Evolutionary conservation across 345 rosid genomes (phyloP).

Genomic region (Anacardium occidentale): DNA sequence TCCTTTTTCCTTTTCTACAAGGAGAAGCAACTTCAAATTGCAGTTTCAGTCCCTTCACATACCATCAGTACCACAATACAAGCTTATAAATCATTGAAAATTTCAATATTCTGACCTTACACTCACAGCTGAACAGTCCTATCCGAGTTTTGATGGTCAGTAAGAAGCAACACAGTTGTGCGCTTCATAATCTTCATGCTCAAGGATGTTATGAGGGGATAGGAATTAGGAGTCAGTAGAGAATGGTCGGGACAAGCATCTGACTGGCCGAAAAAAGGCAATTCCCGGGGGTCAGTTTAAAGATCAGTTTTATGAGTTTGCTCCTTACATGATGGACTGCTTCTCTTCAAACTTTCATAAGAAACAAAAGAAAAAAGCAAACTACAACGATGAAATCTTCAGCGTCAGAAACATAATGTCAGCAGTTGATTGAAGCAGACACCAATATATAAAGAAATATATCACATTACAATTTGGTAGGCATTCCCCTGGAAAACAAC

Average conservation of each 20-base stretch:
- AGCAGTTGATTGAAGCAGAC: neutral
- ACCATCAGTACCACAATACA: no score
- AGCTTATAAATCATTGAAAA: no score
- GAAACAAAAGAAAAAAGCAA: neutral
- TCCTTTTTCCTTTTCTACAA: no score
- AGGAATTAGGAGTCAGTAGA: no score
- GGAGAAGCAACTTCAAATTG: no score
- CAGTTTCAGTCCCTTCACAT: no score
- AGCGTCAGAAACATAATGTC: neutral
- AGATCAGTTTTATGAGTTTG: neutral
- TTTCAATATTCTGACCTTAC: no score
- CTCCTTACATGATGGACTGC: neutral
- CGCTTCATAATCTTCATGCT: no score
- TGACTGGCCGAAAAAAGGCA: neutral
- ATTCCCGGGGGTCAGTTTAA: neutral
- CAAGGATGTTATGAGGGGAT: no score
- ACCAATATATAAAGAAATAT: neutral
- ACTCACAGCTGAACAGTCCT: no score
- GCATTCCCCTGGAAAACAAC: neutral
- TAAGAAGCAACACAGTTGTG: neutral
- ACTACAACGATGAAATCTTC: neutral
- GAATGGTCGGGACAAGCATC: neutral
- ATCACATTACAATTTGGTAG: neutral
- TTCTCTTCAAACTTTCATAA: neutral
- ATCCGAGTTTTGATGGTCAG: neutral